Percentiles rank a stretch among this genome's conserved stretches.
Conservation (phyloP, 768 basidiomycete species). For the Dioszegia aurantiaca region DNA sequence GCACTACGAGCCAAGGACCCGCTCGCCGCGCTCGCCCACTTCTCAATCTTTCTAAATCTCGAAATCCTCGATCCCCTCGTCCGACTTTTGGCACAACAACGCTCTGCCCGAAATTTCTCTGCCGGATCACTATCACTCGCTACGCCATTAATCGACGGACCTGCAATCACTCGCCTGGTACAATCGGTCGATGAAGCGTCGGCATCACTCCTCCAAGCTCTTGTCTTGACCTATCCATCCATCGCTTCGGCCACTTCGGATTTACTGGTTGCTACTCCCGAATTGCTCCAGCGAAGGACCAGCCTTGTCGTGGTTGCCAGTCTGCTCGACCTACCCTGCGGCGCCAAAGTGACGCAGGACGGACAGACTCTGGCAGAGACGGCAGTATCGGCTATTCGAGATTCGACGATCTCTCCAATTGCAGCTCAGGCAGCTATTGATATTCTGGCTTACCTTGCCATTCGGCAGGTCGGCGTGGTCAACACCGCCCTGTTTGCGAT, state of each 20-base stretch:
- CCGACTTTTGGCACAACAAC: not conserved
- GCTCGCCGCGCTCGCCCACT: slow-evolving; percentile 22
- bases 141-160: not conserved
- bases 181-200: not conserved
- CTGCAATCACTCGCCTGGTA: not conserved
- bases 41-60: slow-evolving; percentile 17
- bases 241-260: not conserved
- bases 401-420: not conserved
- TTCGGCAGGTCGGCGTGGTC: not conserved
- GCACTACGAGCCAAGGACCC: slow-evolving; percentile 12
- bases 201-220: slow-evolving; percentile 2
- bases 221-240: slow-evolving; percentile 1
- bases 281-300: not conserved
- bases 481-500: not conserved
- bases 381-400: not conserved
- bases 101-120: not conserved
- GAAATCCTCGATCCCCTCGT: slow-evolving; percentile 7
- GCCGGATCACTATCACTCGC: not conserved
- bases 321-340: not conserved
- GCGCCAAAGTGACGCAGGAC: not conserved
- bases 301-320: not conserved
- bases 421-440: slow-evolving; percentile 1
- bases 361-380: not conserved
- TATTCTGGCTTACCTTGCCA: not conserved
- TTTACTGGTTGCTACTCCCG: not conserved